A percentile compares a stretch with the other conserved stretches of the same genome.
phyloP scores from a whole-genome alignment of 139 green algal genomes.

The Ettlia oleoabundans region DNA sequence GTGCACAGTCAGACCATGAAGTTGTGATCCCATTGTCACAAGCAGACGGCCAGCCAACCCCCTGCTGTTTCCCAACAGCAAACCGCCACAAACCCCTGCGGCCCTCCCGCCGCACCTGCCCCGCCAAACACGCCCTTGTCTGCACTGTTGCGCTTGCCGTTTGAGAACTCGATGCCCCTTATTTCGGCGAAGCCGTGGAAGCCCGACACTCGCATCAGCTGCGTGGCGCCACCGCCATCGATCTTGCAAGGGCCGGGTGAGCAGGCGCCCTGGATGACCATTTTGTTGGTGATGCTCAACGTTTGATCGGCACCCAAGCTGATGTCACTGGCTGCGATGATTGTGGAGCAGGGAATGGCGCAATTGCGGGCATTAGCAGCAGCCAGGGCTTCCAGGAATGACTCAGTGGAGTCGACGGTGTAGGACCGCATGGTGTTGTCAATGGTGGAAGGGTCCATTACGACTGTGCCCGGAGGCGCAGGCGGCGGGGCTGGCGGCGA shows the following conservation, averaged over 20 bases:
- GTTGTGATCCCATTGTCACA: too few relatives aligned
- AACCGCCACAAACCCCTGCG: background rate
- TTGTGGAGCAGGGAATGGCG: constrained; percentile 21
- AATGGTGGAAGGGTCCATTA: background rate
- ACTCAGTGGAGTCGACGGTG: background rate
- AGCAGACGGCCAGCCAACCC: background rate
- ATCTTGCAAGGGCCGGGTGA: constrained; percentile 13
- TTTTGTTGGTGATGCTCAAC: background rate
- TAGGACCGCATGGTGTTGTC: constrained; percentile 20
- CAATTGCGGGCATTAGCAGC: constrained; percentile 22
- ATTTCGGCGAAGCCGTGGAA: constrained; percentile 7
- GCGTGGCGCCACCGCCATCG: background rate
- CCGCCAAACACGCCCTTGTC: constrained; percentile 21
- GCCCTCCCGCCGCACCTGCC: constrained; percentile 12
- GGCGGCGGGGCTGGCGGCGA: constrained; percentile 3
- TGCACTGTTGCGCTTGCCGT: constrained; percentile 9
- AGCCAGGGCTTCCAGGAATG: background rate
- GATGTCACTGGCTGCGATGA: constrained; percentile 17
- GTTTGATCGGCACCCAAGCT: background rate
- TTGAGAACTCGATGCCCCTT: constrained; percentile 1
- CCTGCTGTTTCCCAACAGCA: background rate
- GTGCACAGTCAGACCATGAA: too few relatives aligned
- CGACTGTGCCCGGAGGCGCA: background rate
- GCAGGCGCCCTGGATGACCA: constrained; percentile 3
- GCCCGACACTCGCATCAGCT: background rate